phyloP scores from a whole-genome alignment of 2,329 filamentous ascomycete genomes.

The Trichoderma sp. region DNA sequence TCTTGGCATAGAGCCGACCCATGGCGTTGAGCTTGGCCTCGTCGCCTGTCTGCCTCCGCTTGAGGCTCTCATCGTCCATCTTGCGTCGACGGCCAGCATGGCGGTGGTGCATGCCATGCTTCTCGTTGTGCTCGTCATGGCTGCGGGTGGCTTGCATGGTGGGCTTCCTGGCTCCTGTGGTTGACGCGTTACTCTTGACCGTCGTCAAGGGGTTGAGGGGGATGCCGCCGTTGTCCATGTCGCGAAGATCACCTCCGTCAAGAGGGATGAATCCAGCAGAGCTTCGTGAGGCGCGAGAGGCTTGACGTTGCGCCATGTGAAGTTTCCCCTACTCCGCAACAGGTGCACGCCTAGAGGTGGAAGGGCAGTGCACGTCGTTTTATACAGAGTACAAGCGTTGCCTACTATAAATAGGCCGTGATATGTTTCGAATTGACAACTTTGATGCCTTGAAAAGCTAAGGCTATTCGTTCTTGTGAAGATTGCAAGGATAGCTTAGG shows the following conservation, averaged over 20 bases:
- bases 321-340: background rate
- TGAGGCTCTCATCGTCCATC: slow-evolving; percentile 39
- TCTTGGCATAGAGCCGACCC: slow-evolving; percentile 63
- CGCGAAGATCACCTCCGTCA: slow-evolving; percentile 31
- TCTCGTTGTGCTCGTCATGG: slow-evolving; percentile 38
- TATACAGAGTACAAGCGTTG: background rate
- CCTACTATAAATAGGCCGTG: background rate
- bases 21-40: slow-evolving; percentile 61
- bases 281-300: slow-evolving; percentile 25
- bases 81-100: slow-evolving; percentile 50
- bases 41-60: slow-evolving; percentile 48
- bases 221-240: slow-evolving; percentile 43
- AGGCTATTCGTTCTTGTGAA: background rate
- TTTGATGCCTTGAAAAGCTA: background rate
- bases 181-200: slow-evolving; percentile 55
- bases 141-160: slow-evolving; percentile 38
- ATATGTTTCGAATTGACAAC: background rate
- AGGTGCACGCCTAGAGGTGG: background rate
- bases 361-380: background rate
- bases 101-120: slow-evolving; percentile 40
- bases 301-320: slow-evolving; percentile 24
- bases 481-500: slow-evolving; percentile 1
- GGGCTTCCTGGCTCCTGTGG: slow-evolving; percentile 52
- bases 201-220: slow-evolving; percentile 45
- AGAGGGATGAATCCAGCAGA: slow-evolving; percentile 48